Evolutionary conservation across 2,329 filamentous ascomycete genomes (phyloP).

Genomic region (Trichoderma endophyticum): DNA sequence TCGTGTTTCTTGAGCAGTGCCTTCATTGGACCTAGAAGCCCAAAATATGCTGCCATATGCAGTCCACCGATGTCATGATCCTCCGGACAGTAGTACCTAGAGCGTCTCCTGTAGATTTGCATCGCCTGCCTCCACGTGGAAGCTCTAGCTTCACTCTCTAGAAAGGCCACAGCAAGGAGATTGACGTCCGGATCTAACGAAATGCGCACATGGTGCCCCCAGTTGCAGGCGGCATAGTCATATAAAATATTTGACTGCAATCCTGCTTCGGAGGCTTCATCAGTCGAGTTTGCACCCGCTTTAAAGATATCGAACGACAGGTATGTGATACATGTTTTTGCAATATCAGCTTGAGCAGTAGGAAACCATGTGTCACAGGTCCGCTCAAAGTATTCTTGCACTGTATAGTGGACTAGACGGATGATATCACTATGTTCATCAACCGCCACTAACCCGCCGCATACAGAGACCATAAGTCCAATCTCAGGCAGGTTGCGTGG

Average conservation of each 20-base stretch:
- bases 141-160: neutral
- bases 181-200: neutral
- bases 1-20: neutral
- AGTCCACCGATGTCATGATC: neutral
- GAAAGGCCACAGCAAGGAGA: neutral
- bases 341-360: neutral
- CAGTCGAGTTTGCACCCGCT: neutral
- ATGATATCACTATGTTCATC: neutral
- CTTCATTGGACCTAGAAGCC: neutral
- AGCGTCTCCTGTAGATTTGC: rapidly evolving
- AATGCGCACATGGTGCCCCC: neutral
- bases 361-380: neutral
- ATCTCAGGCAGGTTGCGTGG: neutral
- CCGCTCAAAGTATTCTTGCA: neutral
- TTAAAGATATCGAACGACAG: neutral
- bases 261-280: neutral
- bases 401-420: neutral
- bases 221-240: neutral
- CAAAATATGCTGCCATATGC: neutral
- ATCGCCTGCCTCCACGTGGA: neutral
- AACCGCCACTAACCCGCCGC: neutral
- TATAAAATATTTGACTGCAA: neutral
- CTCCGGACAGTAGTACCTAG: rapidly evolving
- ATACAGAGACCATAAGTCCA: neutral
- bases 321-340: neutral